Conservation (phyloP, 176 grass and related monocot genomes). For the Typha latifolia region DNA sequence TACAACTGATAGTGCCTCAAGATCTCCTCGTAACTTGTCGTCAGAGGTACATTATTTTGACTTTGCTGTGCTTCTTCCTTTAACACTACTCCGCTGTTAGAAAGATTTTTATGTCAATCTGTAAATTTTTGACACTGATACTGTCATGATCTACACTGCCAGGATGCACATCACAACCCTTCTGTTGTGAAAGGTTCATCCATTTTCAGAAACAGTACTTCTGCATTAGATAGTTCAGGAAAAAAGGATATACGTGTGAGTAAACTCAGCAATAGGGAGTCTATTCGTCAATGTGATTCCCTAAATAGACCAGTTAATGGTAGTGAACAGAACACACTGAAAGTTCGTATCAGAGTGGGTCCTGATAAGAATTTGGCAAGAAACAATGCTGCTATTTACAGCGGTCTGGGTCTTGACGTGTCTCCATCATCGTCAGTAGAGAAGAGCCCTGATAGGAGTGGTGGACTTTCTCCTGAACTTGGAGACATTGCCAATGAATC, state of each 20-base stretch:
- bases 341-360: slow-evolving; percentile 55
- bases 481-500: slow-evolving; percentile 37
- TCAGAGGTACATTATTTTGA: slow-evolving; percentile 40
- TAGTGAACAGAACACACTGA: slow-evolving; percentile 36
- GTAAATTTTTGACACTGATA: slow-evolving; percentile 5
- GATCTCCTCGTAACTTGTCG: slow-evolving; percentile 27
- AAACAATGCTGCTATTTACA: slow-evolving; percentile 65
- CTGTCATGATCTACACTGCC: slow-evolving; percentile 26
- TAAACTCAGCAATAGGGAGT: slow-evolving; percentile 20
- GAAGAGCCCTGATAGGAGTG: slow-evolving; percentile 35
- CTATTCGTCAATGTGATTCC: slow-evolving; percentile 21
- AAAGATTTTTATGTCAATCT: slow-evolving; percentile 24
- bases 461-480: slow-evolving; percentile 2
- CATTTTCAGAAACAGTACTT: slow-evolving; percentile 5
- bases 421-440: slow-evolving; percentile 59
- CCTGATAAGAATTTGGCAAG: slow-evolving; percentile 27
- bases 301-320: slow-evolving; percentile 33
- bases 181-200: slow-evolving; percentile 11
- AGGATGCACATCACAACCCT: slow-evolving; percentile 28
- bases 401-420: slow-evolving; percentile 57
- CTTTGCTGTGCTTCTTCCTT: slow-evolving; percentile 6
- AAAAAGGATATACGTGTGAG: slow-evolving; percentile 22
- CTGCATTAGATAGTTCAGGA: slow-evolving; percentile 24
- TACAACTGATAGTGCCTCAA: slow-evolving; percentile 37
- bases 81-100: not conserved